Percentiles rank a stretch among this genome's conserved stretches.
Evolutionary conservation across 208 protist species (phyloP).

Genomic region (Kentomonas sorsogonicus): DNA sequence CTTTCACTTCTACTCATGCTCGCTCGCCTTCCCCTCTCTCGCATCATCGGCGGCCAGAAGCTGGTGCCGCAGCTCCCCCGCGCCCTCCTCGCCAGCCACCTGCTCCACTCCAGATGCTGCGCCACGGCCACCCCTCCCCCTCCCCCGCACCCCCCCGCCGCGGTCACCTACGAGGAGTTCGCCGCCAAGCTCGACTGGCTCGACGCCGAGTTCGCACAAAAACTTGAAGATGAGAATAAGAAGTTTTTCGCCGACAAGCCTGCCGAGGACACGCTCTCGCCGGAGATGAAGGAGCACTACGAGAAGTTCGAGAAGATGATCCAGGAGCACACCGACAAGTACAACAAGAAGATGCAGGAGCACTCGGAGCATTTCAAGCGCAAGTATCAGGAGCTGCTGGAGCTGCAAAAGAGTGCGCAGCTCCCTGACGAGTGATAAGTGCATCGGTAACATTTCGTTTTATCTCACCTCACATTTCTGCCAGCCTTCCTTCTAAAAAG

Average conservation of each 20-base stretch:
- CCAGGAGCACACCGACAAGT: constrained; percentile 91
- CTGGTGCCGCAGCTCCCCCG: too few species aligned
- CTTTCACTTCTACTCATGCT: too few species aligned
- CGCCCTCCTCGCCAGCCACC: too few species aligned
- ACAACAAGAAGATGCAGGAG: constrained; percentile 91
- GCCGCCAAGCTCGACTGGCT: constrained; percentile 87
- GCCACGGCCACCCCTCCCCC: too few species aligned
- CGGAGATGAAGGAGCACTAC: constrained; percentile 91
- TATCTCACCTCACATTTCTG: constrained; percentile 9
- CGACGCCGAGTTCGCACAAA: constrained; percentile 85
- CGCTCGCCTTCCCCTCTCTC: too few species aligned
- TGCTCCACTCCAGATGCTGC: too few species aligned
- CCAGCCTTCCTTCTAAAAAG: too few species aligned
- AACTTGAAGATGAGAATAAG: constrained; percentile 91
- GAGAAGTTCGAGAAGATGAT: constrained; percentile 92
- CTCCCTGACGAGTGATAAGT: constrained; percentile 73
- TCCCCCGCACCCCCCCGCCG: too few species aligned
- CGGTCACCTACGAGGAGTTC: constrained; percentile 86
- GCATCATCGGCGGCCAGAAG: too few species aligned
- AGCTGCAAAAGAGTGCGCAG: constrained; percentile 91
- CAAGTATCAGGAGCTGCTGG: constrained; percentile 85
- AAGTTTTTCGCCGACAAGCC: constrained; percentile 91
- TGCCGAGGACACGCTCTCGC: constrained; percentile 82
- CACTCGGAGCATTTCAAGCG: constrained; percentile 90
- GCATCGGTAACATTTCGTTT: constrained; percentile 8